Conservation (phyloP, 1,284 basidiomycete species). For the Violaceomyces palustris region DNA sequence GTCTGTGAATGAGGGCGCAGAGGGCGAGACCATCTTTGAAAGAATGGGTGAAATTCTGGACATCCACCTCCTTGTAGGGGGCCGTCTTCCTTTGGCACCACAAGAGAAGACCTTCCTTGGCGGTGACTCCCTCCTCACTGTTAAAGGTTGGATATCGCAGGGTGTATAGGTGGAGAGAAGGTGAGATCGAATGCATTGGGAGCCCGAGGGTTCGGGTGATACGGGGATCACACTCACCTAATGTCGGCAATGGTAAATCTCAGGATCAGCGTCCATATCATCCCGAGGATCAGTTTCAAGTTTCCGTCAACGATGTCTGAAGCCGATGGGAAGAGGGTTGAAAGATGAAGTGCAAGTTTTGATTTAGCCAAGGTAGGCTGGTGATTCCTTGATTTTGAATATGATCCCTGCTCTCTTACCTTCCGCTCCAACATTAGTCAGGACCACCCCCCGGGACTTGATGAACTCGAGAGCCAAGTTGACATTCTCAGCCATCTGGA, state of each 20-base stretch:
- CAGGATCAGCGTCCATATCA: slow-evolving; percentile 95
- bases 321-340: slow-evolving; percentile 1
- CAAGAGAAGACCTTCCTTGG: slow-evolving; percentile 84
- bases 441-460: slow-evolving; percentile 83
- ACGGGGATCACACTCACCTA: slow-evolving; percentile 61
- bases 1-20: slow-evolving; percentile 92
- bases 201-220: slow-evolving; percentile 6
- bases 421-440: slow-evolving; percentile 96
- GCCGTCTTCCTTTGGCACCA: slow-evolving; percentile 97
- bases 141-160: too few relatives aligned
- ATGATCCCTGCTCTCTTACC: slow-evolving; percentile 58
- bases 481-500: slow-evolving; percentile 97
- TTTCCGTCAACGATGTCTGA: slow-evolving; percentile 96
- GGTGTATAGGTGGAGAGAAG: too few relatives aligned
- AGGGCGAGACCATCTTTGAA: slow-evolving; percentile 93
- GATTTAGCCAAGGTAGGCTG: too few relatives aligned
- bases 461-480: slow-evolving; percentile 95
- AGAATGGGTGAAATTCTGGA: slow-evolving; percentile 85
- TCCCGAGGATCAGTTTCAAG: slow-evolving; percentile 90
- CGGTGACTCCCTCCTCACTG: slow-evolving; percentile 93
- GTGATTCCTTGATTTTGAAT: too few relatives aligned
- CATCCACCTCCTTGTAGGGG: slow-evolving; percentile 83
- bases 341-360: too few relatives aligned
- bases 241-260: slow-evolving; percentile 93
- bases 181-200: too few relatives aligned